Evolutionary conservation across 495 filamentous ascomycete species (phyloP).

Genomic region (Tuber calosporum): DNA sequence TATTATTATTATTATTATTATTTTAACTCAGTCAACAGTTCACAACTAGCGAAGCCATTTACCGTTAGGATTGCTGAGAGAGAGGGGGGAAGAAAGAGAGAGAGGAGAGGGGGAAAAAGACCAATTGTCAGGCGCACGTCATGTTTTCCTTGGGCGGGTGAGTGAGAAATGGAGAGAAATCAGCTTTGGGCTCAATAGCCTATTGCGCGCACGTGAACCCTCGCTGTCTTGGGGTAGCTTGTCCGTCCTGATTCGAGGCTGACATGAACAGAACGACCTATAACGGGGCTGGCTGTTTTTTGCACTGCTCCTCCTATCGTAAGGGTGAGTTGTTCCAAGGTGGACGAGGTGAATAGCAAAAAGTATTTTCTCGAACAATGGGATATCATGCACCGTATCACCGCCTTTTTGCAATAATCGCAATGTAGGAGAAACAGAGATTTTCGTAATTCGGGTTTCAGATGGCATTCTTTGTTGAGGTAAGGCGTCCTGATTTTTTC

Average conservation of each 20-base stretch:
- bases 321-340: conserved; percentile 22
- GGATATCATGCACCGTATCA: not conserved
- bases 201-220: conserved; percentile 18
- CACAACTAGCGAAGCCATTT: not conserved
- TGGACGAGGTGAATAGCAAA: not conserved
- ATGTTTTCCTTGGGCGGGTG: conserved; percentile 16
- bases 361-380: not conserved
- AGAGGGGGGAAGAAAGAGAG: too few species aligned
- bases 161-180: conserved; percentile 4
- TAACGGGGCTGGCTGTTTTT: not conserved
- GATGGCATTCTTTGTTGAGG: conserved; percentile 30
- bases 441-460: conserved; percentile 26
- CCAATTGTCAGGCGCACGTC: conserved; percentile 36
- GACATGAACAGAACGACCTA: not conserved
- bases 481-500: conserved; percentile 19
- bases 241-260: conserved; percentile 4
- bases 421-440: conserved; percentile 20
- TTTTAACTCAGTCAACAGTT: not conserved
- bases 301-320: not conserved
- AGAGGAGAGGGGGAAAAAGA: not conserved
- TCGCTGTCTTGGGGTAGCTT: conserved; percentile 8
- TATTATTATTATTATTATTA: too few species aligned
- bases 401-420: conserved; percentile 6
- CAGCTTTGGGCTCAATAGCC: not conserved
- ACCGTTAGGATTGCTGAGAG: not conserved